Evolutionary conservation across 2,329 filamentous ascomycete species (phyloP).

Genomic region (Trichophyton benhamiae): DNA sequence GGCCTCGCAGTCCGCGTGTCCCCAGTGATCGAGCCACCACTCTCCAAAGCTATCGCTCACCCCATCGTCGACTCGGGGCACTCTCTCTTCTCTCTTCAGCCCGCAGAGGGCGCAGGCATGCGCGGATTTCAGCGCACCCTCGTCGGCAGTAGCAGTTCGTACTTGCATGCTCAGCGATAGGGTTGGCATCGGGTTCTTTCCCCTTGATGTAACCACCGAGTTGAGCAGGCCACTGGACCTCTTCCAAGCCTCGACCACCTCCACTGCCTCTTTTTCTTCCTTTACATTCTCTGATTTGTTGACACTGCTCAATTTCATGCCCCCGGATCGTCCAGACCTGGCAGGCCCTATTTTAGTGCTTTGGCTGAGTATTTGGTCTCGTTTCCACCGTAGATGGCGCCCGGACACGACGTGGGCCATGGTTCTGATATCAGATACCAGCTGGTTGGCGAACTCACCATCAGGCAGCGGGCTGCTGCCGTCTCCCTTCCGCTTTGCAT

Average conservation of each 20-base stretch:
- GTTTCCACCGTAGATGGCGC: conserved; percentile 77
- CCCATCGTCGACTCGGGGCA: conserved; percentile 60
- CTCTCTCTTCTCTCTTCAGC: conserved; percentile 72
- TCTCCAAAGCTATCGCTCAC: conserved; percentile 89
- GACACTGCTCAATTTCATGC: conserved; percentile 83
- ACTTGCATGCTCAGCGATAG: conserved; percentile 58
- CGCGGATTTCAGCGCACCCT: conserved; percentile 60
- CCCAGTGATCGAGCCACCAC: conserved; percentile 92
- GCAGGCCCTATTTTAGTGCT: conserved; percentile 75
- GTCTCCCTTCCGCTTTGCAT: conserved; percentile 40
- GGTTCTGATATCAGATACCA: conserved; percentile 36
- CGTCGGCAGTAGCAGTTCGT: conserved; percentile 45
- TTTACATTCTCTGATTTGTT: conserved; percentile 71
- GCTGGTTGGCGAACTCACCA: conserved; percentile 15
- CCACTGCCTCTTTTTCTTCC: conserved; percentile 73
- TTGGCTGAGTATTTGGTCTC: conserved; percentile 72
- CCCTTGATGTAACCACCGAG: conserved; percentile 40
- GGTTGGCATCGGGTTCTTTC: conserved; percentile 48
- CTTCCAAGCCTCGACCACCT: conserved; percentile 64
- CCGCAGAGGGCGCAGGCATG: conserved; percentile 78
- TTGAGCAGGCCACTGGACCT: conserved; percentile 62
- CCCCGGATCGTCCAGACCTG: conserved; percentile 54
- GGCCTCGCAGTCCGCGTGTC: conserved; percentile 62
- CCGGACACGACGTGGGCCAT: conserved; percentile 73
- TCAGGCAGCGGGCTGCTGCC: conserved; percentile 19